Evolutionary conservation across 208 protist genomes (phyloP).

Genomic region (Crithidia sp.): DNA sequence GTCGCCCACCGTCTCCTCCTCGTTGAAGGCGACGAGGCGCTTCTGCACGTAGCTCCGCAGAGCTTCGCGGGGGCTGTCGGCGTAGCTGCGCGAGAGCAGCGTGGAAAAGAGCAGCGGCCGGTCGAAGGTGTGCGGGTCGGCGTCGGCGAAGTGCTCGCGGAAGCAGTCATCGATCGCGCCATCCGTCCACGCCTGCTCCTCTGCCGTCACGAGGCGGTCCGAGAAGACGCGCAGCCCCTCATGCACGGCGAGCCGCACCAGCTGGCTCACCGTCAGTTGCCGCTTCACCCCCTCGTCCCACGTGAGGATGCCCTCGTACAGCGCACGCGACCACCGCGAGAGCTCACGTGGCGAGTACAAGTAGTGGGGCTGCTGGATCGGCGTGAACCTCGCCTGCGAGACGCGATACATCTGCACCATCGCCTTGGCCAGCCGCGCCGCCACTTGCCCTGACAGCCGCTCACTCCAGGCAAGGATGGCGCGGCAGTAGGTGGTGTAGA

Average conservation of each 20-base stretch:
- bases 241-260: conserved; percentile 96
- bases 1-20: conserved; percentile 95
- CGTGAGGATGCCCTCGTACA: conserved; percentile 94
- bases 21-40: conserved; percentile 93
- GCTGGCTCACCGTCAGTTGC: conserved; percentile 38
- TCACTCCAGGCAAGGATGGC: conserved; percentile 87
- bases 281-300: conserved; percentile 57
- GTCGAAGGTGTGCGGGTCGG: conserved; percentile 59
- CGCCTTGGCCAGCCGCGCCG: conserved; percentile 81
- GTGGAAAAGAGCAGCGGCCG: conserved; percentile 97
- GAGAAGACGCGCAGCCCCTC: conserved; percentile 98
- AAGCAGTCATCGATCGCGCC: conserved; percentile 75
- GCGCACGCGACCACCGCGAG: conserved; percentile 97
- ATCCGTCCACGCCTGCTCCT: conserved; percentile 97
- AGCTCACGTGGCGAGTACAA: conserved; percentile 99
- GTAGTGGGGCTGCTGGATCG: conserved; percentile 98
- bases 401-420: conserved; percentile 97
- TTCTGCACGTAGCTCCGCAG: conserved; percentile 93
- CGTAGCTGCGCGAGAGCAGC: conserved; percentile 94
- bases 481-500: conserved; percentile 98
- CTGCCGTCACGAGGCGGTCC: conserved; percentile 92
- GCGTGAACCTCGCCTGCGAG: conserved; percentile 95
- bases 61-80: conserved; percentile 82
- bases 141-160: conserved; percentile 82
- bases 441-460: conserved; percentile 35